These are phyloP conservation scores for Yamadazyma mexicana DNA, from an alignment of 1,139 yeast genomes.

Conservation along the genomic window DNA sequence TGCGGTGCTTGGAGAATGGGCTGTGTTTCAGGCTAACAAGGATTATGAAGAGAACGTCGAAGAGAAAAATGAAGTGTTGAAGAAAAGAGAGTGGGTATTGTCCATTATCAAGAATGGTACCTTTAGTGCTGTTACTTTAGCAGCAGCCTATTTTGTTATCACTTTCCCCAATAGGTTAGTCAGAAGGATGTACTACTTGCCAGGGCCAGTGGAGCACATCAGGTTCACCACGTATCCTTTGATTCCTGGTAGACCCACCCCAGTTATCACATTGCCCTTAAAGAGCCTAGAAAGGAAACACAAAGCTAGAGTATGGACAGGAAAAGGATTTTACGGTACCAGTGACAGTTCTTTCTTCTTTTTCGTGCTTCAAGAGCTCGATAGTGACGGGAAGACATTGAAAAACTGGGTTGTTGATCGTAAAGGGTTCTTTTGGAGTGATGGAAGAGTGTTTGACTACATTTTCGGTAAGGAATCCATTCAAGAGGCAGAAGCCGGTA, in stretches of 20 bases:
- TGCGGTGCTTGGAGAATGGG: constrained; percentile 59
- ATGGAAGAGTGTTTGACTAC: constrained; percentile 80
- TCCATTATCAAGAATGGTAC: constrained; percentile 29
- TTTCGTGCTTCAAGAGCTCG: constrained; percentile 62
- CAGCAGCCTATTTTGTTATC: constrained; percentile 46
- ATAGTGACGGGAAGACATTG: constrained; percentile 32
- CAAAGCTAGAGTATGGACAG: constrained; percentile 75
- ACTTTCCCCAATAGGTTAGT: constrained; percentile 66
- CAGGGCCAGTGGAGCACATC: constrained; percentile 55
- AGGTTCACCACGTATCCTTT: constrained; percentile 73
- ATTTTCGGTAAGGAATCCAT: constrained; percentile 76
- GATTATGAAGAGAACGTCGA: constrained; percentile 61
- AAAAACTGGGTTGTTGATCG: constrained; percentile 80
- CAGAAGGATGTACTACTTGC: constrained; percentile 76
- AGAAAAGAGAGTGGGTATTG: constrained; percentile 41
- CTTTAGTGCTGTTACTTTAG: constrained; percentile 39
- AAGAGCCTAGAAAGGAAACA: constrained; percentile 55
- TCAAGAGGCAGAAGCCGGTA: constrained; percentile 74
- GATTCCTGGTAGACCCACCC: constrained; percentile 75
- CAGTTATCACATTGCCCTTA: constrained; percentile 68
- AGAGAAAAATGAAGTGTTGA: constrained; percentile 34
- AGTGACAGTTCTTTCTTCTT: constrained; percentile 73
- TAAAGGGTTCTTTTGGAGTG: constrained; percentile 88
- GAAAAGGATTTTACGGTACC: constrained; percentile 84
- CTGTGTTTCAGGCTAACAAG: constrained; percentile 53